Conservation (phyloP, 208 protist genomes). For the Lotmaria passim region DNA sequence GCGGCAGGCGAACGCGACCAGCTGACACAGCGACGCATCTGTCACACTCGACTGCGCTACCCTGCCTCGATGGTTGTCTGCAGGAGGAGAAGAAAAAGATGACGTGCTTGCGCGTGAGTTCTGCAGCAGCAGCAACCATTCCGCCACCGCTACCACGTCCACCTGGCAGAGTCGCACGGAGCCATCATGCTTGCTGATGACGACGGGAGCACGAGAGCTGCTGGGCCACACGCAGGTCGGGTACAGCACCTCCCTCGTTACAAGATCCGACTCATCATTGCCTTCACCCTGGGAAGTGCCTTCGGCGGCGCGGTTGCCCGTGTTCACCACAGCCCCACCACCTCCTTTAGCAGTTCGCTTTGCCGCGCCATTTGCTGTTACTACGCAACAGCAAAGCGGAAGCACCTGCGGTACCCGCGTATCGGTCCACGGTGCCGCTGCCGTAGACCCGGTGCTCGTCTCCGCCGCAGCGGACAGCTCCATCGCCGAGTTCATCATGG, state of each 20-base stretch:
- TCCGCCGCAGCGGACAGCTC: conserved; percentile 7
- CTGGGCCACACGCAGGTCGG: conserved; percentile 18
- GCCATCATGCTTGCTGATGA: conserved; percentile 7
- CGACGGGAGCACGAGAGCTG: conserved; percentile 13
- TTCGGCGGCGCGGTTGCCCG: too few relatives aligned
- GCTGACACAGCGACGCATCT: conserved; percentile 1
- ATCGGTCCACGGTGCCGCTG: background rate
- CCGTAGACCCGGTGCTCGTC: background rate
- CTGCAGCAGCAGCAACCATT: conserved; percentile 22
- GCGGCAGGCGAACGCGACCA: conserved; percentile 13
- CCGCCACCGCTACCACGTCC: conserved; percentile 13
- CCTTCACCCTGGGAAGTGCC: too few relatives aligned
- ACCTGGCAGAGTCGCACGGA: conserved; percentile 17
- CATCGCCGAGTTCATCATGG: conserved; percentile 13
- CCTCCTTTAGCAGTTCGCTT: too few relatives aligned
- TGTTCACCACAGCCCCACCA: too few relatives aligned
- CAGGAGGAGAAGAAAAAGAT: background rate
- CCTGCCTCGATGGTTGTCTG: too few relatives aligned
- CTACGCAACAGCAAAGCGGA: conserved; percentile 25
- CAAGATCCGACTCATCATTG: too few relatives aligned
- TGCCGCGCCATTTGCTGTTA: background rate
- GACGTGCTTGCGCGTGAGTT: background rate
- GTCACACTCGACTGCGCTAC: background rate
- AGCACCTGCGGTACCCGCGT: conserved; percentile 1
- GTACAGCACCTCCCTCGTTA: conserved; percentile 11